A percentile compares a stretch with the other conserved stretches of the same genome.
Evolutionary conservation across 1,139 yeast species (phyloP).

Genomic region (Pichia kudriavzevii): DNA sequence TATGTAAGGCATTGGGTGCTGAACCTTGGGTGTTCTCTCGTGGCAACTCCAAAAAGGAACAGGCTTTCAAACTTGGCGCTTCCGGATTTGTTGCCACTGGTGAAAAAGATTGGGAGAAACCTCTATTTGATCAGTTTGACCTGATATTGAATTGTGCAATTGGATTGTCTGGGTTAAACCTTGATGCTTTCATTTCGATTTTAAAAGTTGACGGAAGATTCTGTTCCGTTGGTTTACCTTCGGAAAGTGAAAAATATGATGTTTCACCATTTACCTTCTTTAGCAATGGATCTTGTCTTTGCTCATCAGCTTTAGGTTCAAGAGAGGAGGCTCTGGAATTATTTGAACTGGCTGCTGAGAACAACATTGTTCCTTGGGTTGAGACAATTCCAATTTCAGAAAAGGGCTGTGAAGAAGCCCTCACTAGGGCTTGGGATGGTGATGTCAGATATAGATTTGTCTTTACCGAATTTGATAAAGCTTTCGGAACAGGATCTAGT

Average conservation of each 20-base stretch:
- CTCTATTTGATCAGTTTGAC: slow-evolving; percentile 34
- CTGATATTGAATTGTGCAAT: slow-evolving; percentile 47
- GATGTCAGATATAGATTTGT: slow-evolving; percentile 63
- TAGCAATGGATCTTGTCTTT: slow-evolving; percentile 35
- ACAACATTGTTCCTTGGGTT: slow-evolving; percentile 50
- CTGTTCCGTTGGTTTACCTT: slow-evolving; percentile 50
- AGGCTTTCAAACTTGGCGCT: slow-evolving; percentile 47
- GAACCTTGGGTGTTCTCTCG: slow-evolving; percentile 52
- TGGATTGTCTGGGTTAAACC: slow-evolving; percentile 35
- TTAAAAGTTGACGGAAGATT: slow-evolving; percentile 43
- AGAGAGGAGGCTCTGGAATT: slow-evolving; percentile 49
- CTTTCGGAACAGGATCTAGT: slow-evolving; percentile 22
- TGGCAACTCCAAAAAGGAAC: slow-evolving; percentile 40
- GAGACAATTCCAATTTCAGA: slow-evolving; percentile 49
- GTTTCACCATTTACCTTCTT: slow-evolving; percentile 41
- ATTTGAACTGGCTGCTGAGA: slow-evolving; percentile 46
- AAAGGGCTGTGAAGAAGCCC: slow-evolving; percentile 43
- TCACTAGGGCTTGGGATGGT: slow-evolving; percentile 45
- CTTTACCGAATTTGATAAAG: slow-evolving; percentile 47
- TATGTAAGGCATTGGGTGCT: slow-evolving; percentile 51
- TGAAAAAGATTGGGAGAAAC: slow-evolving; percentile 36
- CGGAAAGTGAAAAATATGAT: slow-evolving; percentile 33
- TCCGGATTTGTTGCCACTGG: slow-evolving; percentile 43
- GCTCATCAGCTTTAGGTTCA: slow-evolving; percentile 29
- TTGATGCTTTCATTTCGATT: slow-evolving; percentile 32